These are phyloP conservation scores for Emydomyces testavorans DNA, from an alignment of 2,329 filamentous ascomycete species.

Conservation along the genomic window DNA sequence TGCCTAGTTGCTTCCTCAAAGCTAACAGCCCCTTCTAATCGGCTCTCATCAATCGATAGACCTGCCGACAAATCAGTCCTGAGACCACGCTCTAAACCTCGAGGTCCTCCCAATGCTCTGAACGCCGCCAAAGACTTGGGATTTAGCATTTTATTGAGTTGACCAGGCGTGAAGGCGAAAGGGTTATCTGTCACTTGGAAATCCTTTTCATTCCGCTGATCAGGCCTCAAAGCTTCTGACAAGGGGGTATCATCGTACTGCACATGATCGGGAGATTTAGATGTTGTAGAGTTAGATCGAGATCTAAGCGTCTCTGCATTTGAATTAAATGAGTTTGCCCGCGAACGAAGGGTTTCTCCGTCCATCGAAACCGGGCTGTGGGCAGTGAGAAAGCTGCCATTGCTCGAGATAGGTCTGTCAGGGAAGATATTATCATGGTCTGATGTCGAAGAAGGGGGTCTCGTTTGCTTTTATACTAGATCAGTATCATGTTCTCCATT, in stretches of 20 bases:
- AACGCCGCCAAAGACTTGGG: conserved; percentile 79
- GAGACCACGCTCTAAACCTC: conserved; percentile 67
- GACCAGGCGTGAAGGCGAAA: conserved; percentile 68
- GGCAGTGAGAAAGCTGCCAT: conserved; percentile 16
- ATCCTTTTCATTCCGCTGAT: conserved; percentile 62
- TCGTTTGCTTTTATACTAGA: conserved; percentile 9
- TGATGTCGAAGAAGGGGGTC: conserved; percentile 9
- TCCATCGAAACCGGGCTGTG: conserved; percentile 23
- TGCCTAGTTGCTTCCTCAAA: conserved; percentile 56
- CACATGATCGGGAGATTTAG: conserved; percentile 16
- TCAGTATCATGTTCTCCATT: not conserved
- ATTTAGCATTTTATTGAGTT: conserved; percentile 77
- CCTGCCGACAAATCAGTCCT: conserved; percentile 60
- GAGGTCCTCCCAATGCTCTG: conserved; percentile 64
- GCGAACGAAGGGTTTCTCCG: conserved; percentile 35
- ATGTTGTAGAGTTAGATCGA: conserved; percentile 26
- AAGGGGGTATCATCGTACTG: conserved; percentile 30
- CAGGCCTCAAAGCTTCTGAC: conserved; percentile 57
- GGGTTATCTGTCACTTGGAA: conserved; percentile 68
- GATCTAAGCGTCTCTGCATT: conserved; percentile 27
- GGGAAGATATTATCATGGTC: conserved; percentile 10
- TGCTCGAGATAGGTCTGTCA: conserved; percentile 14
- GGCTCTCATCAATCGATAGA: conserved; percentile 62
- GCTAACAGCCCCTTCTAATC: conserved; percentile 52
- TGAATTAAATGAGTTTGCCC: conserved; percentile 33